Percentiles rank a stretch among this genome's conserved stretches.
Conservation (phyloP, 2,329 filamentous ascomycete genomes). For the Gnomoniopsis smithogilvyi region DNA sequence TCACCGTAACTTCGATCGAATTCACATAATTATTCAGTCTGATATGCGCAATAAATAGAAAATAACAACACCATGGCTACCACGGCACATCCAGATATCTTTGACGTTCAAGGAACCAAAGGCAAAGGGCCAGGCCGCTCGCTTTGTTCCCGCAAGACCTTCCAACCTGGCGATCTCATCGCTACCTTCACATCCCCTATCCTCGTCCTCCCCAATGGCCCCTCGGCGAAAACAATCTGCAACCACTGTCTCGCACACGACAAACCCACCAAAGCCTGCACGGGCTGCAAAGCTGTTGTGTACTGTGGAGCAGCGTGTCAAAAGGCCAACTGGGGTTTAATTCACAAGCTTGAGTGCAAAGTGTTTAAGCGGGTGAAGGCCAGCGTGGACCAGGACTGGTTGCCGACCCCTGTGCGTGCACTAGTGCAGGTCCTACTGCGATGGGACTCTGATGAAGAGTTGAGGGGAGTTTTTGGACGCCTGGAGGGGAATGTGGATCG, state of each 20-base stretch:
- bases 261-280: slow-evolving; percentile 38
- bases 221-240: slow-evolving; percentile 41
- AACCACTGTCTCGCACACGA: slow-evolving; percentile 41
- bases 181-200: slow-evolving; percentile 40
- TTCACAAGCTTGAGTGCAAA: slow-evolving; percentile 54
- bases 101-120: slow-evolving; percentile 23
- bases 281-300: slow-evolving; percentile 47
- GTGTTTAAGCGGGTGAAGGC: slow-evolving; percentile 36
- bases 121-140: slow-evolving; percentile 35
- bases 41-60: too few species aligned
- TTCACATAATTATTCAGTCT: too few species aligned
- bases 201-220: slow-evolving; percentile 45
- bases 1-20: too few species aligned
- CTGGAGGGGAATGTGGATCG: slow-evolving; percentile 46
- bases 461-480: slow-evolving; percentile 29
- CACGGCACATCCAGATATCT: slow-evolving; percentile 7
- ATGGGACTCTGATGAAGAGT: slow-evolving; percentile 27
- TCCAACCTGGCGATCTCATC: slow-evolving; percentile 44
- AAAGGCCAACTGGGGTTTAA: slow-evolving; percentile 46
- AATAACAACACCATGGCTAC: slow-evolving; percentile 4
- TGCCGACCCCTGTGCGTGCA: slow-evolving; percentile 55
- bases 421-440: slow-evolving; percentile 48
- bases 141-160: slow-evolving; percentile 39
- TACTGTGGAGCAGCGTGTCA: slow-evolving; percentile 58
- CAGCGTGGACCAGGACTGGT: slow-evolving; percentile 26